phyloP scores from a whole-genome alignment of 257 asterid species.

The Voacanga thouarsii region DNA sequence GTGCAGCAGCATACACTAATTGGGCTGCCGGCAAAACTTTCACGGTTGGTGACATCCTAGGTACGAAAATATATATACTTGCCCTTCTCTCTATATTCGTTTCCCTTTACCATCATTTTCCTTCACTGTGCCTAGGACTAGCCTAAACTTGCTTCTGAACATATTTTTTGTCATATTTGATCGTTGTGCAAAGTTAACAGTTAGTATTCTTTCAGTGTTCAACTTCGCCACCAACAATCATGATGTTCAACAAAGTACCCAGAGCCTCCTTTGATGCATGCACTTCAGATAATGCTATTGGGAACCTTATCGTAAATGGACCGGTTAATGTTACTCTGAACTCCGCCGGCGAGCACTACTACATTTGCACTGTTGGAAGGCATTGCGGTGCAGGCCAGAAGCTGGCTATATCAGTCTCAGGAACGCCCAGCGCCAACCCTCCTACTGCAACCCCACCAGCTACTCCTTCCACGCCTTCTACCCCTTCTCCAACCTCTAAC shows the following conservation, averaged over 20 bases:
- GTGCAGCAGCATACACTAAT: conserved; percentile 24
- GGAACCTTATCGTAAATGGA: conserved; percentile 21
- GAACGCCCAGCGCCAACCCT: conserved; percentile 32
- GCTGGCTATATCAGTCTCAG: conserved; percentile 33
- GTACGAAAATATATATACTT: conserved; percentile 4
- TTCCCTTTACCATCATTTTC: neutral
- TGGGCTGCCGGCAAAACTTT: conserved; percentile 43
- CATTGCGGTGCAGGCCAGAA: conserved; percentile 48
- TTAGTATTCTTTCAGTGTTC: conserved; percentile 1
- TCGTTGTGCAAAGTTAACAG: neutral
- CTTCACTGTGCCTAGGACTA: neutral
- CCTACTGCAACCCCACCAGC: conserved; percentile 22
- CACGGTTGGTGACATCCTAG: conserved; percentile 36
- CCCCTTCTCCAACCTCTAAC: neutral
- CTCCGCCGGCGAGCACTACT: conserved; percentile 39
- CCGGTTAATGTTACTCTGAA: conserved; percentile 44
- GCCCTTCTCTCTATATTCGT: too few species aligned
- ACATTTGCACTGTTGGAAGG: conserved; percentile 41
- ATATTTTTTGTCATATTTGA: neutral
- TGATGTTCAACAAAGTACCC: conserved; percentile 38
- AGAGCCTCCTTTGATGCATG: conserved; percentile 40
- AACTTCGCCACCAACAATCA: conserved; percentile 22
- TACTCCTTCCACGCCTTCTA: neutral
- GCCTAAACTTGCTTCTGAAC: too few species aligned
- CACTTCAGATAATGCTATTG: conserved; percentile 32